Percentiles rank a stretch among this genome's conserved stretches.
These are phyloP conservation scores for Cladobotryum protrusum DNA, from an alignment of 2,329 filamentous ascomycete species.

Conservation along the genomic window DNA sequence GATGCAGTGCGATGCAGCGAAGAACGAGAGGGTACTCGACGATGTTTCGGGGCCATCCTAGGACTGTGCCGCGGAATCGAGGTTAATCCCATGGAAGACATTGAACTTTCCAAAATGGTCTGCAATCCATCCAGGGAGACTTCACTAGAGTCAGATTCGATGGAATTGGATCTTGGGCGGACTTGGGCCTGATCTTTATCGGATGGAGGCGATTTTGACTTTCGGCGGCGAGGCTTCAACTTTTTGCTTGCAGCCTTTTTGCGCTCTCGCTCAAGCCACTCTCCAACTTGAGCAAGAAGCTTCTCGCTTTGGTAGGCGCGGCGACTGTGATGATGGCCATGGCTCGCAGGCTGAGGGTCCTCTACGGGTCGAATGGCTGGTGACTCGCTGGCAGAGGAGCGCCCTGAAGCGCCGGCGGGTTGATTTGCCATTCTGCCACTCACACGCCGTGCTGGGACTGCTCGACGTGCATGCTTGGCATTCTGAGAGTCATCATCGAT, in stretches of 20 bases:
- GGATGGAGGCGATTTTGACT: constrained; percentile 32
- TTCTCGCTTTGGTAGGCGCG: constrained; percentile 43
- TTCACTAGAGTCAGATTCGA: constrained; percentile 60
- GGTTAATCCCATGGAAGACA: constrained; percentile 48
- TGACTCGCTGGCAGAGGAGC: constrained; percentile 37
- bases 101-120: constrained; percentile 65
- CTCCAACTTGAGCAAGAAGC: constrained; percentile 66
- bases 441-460: constrained; percentile 27
- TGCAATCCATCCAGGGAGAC: constrained; percentile 76
- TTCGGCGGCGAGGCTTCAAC: constrained; percentile 35
- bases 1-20: constrained; percentile 48
- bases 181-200: constrained; percentile 16
- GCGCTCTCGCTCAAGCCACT: constrained; percentile 81
- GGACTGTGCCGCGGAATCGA: constrained; percentile 39
- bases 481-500: constrained; percentile 27
- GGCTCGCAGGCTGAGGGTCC: constrained; percentile 16
- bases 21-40: constrained; percentile 23
- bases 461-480: constrained; percentile 25
- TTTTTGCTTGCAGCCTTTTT: constrained; percentile 50
- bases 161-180: constrained; percentile 44
- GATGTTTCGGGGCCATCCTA: constrained; percentile 38
- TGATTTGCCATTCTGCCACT: constrained; percentile 25
- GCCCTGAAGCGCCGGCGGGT: constrained; percentile 34
- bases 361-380: constrained; percentile 23
- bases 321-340: constrained; percentile 24